Conservation (phyloP, 768 basidiomycete species). For the Boletus insuetus region DNA sequence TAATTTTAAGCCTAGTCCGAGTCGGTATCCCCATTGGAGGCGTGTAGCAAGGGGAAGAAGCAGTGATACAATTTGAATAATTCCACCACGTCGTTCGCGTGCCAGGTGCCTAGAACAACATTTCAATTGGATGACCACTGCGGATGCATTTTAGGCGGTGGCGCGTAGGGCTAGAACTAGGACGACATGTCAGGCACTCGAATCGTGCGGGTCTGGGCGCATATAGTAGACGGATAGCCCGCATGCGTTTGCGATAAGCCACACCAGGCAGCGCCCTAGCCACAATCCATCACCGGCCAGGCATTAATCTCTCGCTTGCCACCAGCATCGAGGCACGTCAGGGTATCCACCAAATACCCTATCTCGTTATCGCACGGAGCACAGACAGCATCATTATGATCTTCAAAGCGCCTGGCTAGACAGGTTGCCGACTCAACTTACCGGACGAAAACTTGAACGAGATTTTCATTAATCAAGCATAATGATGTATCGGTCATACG, state of each 20-base stretch:
- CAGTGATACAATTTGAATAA: too few species aligned
- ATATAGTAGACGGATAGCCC: not conserved
- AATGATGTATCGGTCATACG: not conserved
- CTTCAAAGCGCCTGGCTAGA: not conserved
- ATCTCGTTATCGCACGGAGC: not conserved
- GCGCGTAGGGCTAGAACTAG: not conserved
- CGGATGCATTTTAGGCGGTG: not conserved
- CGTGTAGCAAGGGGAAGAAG: too few species aligned
- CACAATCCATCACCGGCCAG: not conserved
- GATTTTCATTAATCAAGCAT: conserved; percentile 15
- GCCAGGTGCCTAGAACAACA: not conserved
- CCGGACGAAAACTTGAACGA: not conserved
- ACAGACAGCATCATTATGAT: not conserved
- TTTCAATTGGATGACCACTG: not conserved
- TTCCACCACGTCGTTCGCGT: too few species aligned
- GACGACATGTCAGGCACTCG: not conserved
- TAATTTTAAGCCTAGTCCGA: not conserved
- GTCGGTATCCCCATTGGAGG: too few species aligned
- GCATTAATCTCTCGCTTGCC: not conserved
- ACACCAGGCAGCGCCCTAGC: not conserved
- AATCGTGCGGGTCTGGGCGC: not conserved
- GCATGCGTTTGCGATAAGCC: not conserved
- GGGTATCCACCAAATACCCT: not conserved
- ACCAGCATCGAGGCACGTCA: not conserved
- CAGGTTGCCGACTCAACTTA: too few species aligned